A percentile compares a stretch with the other conserved stretches of the same genome.
Conservation (phyloP, 2,329 filamentous ascomycete species). For the Sarocladiaceae sp. region DNA sequence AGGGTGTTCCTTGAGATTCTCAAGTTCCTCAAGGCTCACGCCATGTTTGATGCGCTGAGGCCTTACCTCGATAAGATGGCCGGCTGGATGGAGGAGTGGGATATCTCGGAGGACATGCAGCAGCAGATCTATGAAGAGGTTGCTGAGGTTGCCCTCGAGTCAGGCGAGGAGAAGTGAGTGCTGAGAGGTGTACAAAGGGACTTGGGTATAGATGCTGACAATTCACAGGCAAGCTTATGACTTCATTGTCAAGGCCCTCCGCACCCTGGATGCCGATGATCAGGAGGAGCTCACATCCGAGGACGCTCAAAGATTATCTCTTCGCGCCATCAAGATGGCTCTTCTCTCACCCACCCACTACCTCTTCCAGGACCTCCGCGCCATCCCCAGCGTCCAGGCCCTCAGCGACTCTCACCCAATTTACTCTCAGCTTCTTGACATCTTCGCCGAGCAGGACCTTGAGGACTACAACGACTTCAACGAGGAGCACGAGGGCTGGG, state of each 20-base stretch:
- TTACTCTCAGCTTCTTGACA: constrained; percentile 87
- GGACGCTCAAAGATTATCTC: constrained; percentile 54
- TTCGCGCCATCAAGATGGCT: constrained; percentile 49
- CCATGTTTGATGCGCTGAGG: constrained; percentile 77
- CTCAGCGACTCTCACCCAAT: constrained; percentile 77
- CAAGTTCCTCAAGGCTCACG: constrained; percentile 67
- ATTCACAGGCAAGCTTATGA: constrained; percentile 54
- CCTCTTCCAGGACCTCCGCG: constrained; percentile 75
- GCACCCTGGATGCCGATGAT: constrained; percentile 52
- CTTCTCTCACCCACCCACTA: constrained; percentile 51
- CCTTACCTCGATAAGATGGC: constrained; percentile 79
- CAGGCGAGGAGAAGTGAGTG: constrained; percentile 68
- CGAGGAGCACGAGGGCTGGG: constrained; percentile 80
- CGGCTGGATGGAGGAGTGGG: constrained; percentile 77
- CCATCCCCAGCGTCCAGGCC: constrained; percentile 76
- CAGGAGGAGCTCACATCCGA: constrained; percentile 50
- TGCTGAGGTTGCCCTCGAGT: constrained; percentile 71
- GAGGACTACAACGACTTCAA: constrained; percentile 96
- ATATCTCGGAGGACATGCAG: constrained; percentile 72
- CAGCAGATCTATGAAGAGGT: constrained; percentile 81
- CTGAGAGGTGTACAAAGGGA: not conserved
- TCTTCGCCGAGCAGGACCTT: constrained; percentile 89
- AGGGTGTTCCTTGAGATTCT: constrained; percentile 88
- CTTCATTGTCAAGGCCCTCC: constrained; percentile 57
- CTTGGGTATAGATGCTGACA: not conserved